Percentiles rank a stretch among this genome's conserved stretches.
Evolutionary conservation across 495 filamentous ascomycete species (phyloP).

Genomic region (Aspergillus mulundensis): DNA sequence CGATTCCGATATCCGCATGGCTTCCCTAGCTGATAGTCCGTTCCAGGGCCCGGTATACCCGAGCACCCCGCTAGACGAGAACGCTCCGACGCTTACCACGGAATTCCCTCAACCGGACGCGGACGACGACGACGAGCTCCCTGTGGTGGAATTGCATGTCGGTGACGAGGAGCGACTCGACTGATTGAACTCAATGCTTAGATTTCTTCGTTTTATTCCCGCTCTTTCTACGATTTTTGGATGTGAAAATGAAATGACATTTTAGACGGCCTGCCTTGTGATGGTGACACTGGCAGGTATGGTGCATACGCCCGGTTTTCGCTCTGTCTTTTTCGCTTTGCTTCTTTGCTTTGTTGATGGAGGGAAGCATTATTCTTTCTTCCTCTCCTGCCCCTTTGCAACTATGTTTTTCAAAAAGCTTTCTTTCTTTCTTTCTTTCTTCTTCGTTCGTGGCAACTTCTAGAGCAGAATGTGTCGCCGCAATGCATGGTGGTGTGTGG

Average conservation of each 20-base stretch:
- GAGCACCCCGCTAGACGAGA: slow-evolving; percentile 29
- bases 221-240: slow-evolving; percentile 12
- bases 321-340: not conserved
- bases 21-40: slow-evolving; percentile 28
- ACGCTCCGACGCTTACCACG: slow-evolving; percentile 27
- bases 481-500: not conserved
- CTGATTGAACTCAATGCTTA: slow-evolving; percentile 16
- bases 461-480: slow-evolving; percentile 7
- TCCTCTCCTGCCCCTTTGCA: not conserved
- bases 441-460: not conserved
- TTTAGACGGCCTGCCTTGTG: slow-evolving; percentile 9
- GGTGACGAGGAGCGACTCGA: slow-evolving; percentile 35
- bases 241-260: slow-evolving; percentile 18
- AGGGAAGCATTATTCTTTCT: not conserved
- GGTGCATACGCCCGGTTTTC: not conserved
- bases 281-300: not conserved
- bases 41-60: slow-evolving; percentile 24
- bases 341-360: not conserved
- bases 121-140: slow-evolving; percentile 37
- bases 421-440: not conserved
- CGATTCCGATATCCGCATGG: slow-evolving; percentile 32
- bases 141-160: slow-evolving; percentile 44
- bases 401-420: slow-evolving; percentile 2
- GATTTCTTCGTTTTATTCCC: no score
- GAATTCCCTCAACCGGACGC: slow-evolving; percentile 33